phyloP scores from a whole-genome alignment of 345 rosid genomes.

The Schrenkiella parvula region DNA sequence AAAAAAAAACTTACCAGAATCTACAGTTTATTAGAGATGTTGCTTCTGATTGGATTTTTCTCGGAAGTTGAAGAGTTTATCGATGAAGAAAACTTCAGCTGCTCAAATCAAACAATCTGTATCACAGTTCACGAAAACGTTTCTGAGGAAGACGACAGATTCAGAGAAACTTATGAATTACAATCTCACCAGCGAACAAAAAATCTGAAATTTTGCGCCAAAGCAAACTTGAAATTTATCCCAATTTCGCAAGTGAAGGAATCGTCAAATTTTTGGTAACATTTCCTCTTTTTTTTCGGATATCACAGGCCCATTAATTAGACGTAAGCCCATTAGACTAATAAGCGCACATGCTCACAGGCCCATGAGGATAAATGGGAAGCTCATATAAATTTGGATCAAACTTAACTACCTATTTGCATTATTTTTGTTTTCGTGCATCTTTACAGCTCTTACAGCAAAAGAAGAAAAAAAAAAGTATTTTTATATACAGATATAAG shows the following conservation, averaged over 20 bases:
- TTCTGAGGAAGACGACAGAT: not conserved
- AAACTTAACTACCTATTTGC: not conserved
- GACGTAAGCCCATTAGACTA: not conserved
- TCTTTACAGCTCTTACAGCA: constrained; percentile 7
- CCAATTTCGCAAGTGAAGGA: not conserved
- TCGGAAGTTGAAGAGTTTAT: not conserved
- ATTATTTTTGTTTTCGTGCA: not conserved
- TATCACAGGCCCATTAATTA: not conserved
- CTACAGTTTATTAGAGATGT: not conserved
- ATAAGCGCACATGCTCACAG: not conserved
- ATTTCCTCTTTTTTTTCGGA: not conserved
- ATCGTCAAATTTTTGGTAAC: not conserved
- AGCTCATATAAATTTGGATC: not conserved
- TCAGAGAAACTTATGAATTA: not conserved
- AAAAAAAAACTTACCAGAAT: not conserved
- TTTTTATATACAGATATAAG: constrained; percentile 10
- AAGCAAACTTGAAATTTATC: not conserved
- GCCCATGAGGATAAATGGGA: not conserved
- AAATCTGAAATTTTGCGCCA: constrained; percentile 14
- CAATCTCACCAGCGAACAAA: not conserved
- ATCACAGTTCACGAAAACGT: not conserved
- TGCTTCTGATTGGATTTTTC: constrained; percentile 7
- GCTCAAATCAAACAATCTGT: not conserved
- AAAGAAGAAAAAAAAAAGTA: not conserved
- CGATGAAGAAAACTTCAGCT: not conserved